Conservation (phyloP, 768 basidiomycete species). For the Calvatia gigantea region DNA sequence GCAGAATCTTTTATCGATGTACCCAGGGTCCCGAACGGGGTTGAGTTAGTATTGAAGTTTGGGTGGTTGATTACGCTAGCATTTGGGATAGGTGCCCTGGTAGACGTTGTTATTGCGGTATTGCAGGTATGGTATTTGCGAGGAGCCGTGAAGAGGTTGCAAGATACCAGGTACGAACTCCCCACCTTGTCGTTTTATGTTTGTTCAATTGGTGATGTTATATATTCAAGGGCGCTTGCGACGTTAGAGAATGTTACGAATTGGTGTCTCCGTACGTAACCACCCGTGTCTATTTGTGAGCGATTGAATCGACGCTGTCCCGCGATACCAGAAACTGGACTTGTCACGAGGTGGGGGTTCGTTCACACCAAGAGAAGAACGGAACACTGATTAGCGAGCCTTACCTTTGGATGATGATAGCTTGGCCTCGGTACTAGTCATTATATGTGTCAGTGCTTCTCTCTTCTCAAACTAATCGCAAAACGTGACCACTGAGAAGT, state of each 20-base stretch:
- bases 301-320: not conserved
- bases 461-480: not conserved
- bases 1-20: too few relatives aligned
- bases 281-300: not conserved
- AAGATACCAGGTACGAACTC: slow-evolving; percentile 8
- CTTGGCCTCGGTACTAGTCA: slow-evolving; percentile 20
- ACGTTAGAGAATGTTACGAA: slow-evolving; percentile 20
- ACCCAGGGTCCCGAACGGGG: slow-evolving; percentile 15
- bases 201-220: not conserved
- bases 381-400: not conserved
- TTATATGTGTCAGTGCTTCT: slow-evolving; percentile 18
- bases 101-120: slow-evolving; percentile 22
- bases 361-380: not conserved
- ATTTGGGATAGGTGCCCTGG: slow-evolving; percentile 18
- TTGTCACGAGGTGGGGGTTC: not conserved
- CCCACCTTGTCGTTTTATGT: not conserved
- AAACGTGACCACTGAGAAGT: not conserved
- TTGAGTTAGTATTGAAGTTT: slow-evolving; percentile 16
- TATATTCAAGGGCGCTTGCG: slow-evolving; percentile 13
- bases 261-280: slow-evolving; percentile 24
- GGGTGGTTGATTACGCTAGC: slow-evolving; percentile 24
- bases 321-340: not conserved
- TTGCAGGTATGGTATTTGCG: slow-evolving; percentile 21
- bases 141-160: slow-evolving; percentile 5
- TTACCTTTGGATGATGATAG: slow-evolving; percentile 5